Evolutionary conservation across 1,284 basidiomycete species (phyloP).

Genomic region (Trichosporon sp.): DNA sequence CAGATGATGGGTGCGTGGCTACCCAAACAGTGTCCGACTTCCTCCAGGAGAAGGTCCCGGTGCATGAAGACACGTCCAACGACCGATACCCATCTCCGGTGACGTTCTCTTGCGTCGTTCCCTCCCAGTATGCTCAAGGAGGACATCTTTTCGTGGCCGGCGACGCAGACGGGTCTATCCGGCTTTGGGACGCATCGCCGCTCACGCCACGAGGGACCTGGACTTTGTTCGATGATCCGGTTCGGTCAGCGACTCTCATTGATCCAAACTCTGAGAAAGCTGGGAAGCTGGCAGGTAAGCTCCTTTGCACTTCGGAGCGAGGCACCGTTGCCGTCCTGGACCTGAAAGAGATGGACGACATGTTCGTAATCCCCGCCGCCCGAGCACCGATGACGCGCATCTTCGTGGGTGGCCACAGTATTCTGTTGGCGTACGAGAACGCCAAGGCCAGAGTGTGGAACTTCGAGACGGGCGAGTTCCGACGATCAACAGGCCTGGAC

Average conservation of each 20-base stretch:
- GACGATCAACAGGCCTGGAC: conserved; percentile 70
- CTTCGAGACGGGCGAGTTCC: conserved; percentile 73
- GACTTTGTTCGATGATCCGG: conserved; percentile 53
- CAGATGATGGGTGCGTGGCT: conserved; percentile 11
- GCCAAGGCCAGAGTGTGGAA: conserved; percentile 83
- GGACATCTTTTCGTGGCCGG: conserved; percentile 34
- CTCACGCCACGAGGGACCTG: conserved; percentile 27
- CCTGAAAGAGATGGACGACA: conserved; percentile 70
- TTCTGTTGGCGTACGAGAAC: conserved; percentile 73
- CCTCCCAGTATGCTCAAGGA: conserved; percentile 3
- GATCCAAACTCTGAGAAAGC: conserved; percentile 32
- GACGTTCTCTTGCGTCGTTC: conserved; percentile 27
- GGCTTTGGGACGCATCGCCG: conserved; percentile 38
- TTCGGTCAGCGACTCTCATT: conserved; percentile 26
- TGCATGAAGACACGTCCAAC: neutral
- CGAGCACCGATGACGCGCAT: conserved; percentile 62
- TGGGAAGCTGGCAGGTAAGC: conserved; percentile 63
- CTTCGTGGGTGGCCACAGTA: conserved; percentile 64
- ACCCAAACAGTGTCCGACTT: conserved; percentile 20
- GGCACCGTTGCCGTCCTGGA: conserved; percentile 76
- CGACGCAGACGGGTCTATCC: conserved; percentile 44
- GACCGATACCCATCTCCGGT: conserved; percentile 36
- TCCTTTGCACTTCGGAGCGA: conserved; percentile 68
- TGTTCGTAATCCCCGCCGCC: conserved; percentile 74
- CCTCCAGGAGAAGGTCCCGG: conserved; percentile 8